Conservation (phyloP, 225 moss, liverwort and hornwort genomes). For the Bryum argenteum region DNA sequence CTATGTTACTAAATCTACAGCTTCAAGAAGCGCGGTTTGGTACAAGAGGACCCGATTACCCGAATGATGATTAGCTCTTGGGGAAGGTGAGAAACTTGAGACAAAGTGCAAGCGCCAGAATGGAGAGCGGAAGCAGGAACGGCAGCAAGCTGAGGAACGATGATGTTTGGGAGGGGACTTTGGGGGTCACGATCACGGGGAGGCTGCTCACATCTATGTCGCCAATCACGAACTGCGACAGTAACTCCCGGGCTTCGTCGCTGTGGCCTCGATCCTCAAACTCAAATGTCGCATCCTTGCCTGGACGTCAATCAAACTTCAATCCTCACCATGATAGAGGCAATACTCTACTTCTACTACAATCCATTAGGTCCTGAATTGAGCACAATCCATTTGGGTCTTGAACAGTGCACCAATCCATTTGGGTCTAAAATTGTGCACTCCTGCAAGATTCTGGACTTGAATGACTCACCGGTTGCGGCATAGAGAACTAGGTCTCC, state of each 20-base stretch:
- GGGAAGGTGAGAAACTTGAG: constrained; percentile 34
- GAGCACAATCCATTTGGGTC: too few species aligned
- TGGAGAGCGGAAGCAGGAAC: constrained; percentile 38
- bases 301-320: constrained; percentile 20
- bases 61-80: not conserved
- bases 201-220: constrained; percentile 41
- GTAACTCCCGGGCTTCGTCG: constrained; percentile 37
- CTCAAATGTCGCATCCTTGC: constrained; percentile 49
- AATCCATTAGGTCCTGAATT: too few species aligned
- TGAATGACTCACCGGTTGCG: constrained; percentile 53
- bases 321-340: not conserved
- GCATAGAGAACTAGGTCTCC: constrained; percentile 79
- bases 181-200: constrained; percentile 21
- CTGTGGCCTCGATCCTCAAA: constrained; percentile 54
- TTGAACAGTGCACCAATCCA: too few species aligned
- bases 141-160: constrained; percentile 24
- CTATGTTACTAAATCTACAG: too few species aligned
- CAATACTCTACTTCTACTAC: too few species aligned
- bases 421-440: too few species aligned
- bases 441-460: not conserved
- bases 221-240: constrained; percentile 42
- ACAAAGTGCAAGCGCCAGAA: constrained; percentile 33
- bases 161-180: not conserved
- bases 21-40: too few species aligned
- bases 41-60: not conserved